These are phyloP conservation scores for Candida vartiovaarae DNA, from an alignment of 805 yeast genomes.

Conservation along the genomic window DNA sequence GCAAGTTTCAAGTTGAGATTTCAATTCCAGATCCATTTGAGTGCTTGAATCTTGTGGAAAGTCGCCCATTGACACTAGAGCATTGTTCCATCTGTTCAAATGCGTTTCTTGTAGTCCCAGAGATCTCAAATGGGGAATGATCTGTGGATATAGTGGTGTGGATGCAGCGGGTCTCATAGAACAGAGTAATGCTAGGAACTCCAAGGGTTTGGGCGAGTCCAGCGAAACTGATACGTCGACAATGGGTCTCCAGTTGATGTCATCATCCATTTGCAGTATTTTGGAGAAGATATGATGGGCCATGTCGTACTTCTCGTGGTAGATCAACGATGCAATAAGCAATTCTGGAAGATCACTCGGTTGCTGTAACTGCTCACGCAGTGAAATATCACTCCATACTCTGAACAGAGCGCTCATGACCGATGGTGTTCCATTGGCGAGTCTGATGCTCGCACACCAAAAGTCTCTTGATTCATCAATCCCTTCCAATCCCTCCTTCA, in stretches of 20 bases:
- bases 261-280: background rate
- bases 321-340: constrained; percentile 10
- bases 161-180: background rate
- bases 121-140: constrained; percentile 8
- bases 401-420: constrained; percentile 8
- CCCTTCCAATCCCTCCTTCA: background rate
- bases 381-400: constrained; percentile 1
- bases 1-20: constrained; percentile 7
- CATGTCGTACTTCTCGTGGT: constrained; percentile 10
- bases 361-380: constrained; percentile 2
- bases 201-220: constrained; percentile 3
- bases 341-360: constrained; percentile 9
- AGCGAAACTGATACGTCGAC: constrained; percentile 7
- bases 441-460: constrained; percentile 14
- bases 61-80: constrained; percentile 11
- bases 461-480: constrained; percentile 1
- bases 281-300: constrained; percentile 7
- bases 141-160: constrained; percentile 1
- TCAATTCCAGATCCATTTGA: constrained; percentile 8
- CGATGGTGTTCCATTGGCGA: constrained; percentile 11
- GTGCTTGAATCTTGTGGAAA: constrained; percentile 12
- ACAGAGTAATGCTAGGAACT: constrained; percentile 8
- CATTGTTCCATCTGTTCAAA: constrained; percentile 14
- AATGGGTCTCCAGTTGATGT: constrained; percentile 13
- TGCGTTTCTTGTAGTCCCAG: constrained; percentile 5